Evolutionary conservation across 2,329 filamentous ascomycete species (phyloP).

Genomic region (Trichophyton benhamiae): DNA sequence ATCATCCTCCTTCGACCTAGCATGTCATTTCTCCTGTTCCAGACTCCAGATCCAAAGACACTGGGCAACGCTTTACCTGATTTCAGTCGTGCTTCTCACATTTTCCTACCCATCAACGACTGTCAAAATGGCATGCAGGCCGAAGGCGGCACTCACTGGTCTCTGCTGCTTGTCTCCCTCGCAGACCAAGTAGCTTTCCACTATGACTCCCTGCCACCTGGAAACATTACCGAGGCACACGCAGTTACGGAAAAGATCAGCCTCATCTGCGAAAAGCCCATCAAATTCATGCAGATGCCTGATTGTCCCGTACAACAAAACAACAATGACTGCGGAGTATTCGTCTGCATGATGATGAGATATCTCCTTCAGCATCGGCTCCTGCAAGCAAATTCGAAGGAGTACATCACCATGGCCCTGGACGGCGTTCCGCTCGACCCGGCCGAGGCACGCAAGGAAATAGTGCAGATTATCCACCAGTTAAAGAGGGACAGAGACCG

Average conservation of each 20-base stretch:
- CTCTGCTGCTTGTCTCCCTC: conserved; percentile 73
- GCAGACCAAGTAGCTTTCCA: conserved; percentile 90
- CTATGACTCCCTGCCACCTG: conserved; percentile 74
- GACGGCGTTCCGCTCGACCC: conserved; percentile 74
- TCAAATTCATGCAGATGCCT: conserved; percentile 62
- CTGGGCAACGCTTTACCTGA: conserved; percentile 62
- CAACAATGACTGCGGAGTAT: conserved; percentile 85
- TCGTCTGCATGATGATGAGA: conserved; percentile 89
- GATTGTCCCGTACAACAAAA: conserved; percentile 90
- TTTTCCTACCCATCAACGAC: conserved; percentile 94
- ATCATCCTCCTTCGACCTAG: conserved; percentile 84
- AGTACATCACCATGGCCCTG: conserved; percentile 93
- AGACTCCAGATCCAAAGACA: conserved; percentile 47
- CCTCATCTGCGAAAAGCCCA: conserved; percentile 53
- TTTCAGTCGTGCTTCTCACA: conserved; percentile 70
- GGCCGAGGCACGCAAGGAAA: conserved; percentile 69
- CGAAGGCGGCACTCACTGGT: conserved; percentile 94
- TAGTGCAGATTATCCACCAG: conserved; percentile 76
- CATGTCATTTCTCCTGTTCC: conserved; percentile 85
- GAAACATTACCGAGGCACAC: conserved; percentile 63
- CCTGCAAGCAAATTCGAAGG: conserved; percentile 61
- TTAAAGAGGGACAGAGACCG: conserved; percentile 67
- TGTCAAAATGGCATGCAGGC: conserved; percentile 59
- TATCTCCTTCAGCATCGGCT: conserved; percentile 79
- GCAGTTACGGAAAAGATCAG: conserved; percentile 57